Base-by-base conservation (phyloP, 495 filamentous ascomycete species). In the Trichoderma reesei region DNA sequence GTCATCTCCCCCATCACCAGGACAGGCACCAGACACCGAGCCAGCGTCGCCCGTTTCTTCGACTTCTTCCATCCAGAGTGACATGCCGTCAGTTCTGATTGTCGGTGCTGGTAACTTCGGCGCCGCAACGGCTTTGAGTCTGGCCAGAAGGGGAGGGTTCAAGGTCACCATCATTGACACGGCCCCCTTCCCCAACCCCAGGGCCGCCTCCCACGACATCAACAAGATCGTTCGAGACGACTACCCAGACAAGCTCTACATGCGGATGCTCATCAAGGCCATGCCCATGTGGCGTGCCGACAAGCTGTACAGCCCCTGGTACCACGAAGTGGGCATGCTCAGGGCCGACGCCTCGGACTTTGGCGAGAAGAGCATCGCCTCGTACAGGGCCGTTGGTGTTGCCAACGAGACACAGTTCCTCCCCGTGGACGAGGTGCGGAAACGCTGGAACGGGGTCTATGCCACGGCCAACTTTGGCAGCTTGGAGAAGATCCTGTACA, bases 261-360 rank as follows among this genome's bases (percentile, higher is more conserved):
- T 67, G 56, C 34, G 48, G 46, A 56, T 66, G 26, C 59, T 61
- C 13, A 20, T 82, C 77, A 72, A 80, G 71, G 79, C 82, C 14
- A 82, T 82, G 34, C 65, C 70, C 10, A 74, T 71, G 38, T 85
- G 82, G 81, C 78, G 79, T 67, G 60, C 44, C 37, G 65, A 68
- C 44, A 76, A 77, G 13, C 67, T 81, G 16, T 82, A 76, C 65
- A 73, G 71, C 7, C 78, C 79, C n/a, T 72, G 80, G 69, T 84
- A 77, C 67, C 80, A 83, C 68, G 77, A 82, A 63, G 76, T 75
- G 37, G 81, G 81, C 18, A 81, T 80, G 67, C 70, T 84, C 4
- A 75, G 78, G 65, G 76, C 74, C 41, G 73, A 76, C 20, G 75
- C 77, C 10, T 73, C 73, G 7, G 67, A 54, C 60, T 63, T 65